Base-by-base conservation (phyloP, 306 rosid species). In the Cajanus cajan region DNA sequence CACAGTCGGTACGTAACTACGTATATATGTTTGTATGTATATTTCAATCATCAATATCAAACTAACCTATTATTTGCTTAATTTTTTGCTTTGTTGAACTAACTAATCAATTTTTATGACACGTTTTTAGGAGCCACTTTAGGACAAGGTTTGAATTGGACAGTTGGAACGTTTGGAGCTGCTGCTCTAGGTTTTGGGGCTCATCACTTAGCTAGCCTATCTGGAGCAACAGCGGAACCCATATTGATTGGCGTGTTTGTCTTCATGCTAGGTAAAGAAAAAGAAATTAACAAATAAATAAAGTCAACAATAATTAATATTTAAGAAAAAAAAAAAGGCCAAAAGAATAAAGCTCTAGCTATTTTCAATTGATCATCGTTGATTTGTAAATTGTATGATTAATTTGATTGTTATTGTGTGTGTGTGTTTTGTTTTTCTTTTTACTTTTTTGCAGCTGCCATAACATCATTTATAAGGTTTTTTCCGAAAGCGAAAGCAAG, bases 161-260 rank as follows among this genome's bases (percentile, higher is more conserved):
- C 87, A 52, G 66, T 94, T 54, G 98, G 94, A 74, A 94, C 98
- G 4, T 64, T 94, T 14, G 8, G 73, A 2, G 98, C 94, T 45
- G 97, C 96, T 82, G 91, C 90, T 77, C 77, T 94, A 7, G 98
- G 97, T 31, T 83, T 90, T 84, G 98, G 94, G 55, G 93, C 96
- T 85, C 97, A 94, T 84, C 86, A 89, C 83, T 62, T 94, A 61
- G 93, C 96, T 36, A 81, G 86, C 78, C 82, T 90, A 36, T 87
- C 88, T 21, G 98, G 98, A 50, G 84, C 88, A 25, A 86, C 78
- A 33, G 94, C 90, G 6, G 96, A 94, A 70, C 98, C 98, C 40
- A 88, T 92, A 40, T 37, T 94, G 41, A 87, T 92, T 34, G 89
- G 93, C 12, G 67, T 90, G 40, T 89, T 90, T 78, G 98, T 94